Evolutionary conservation across 2,329 filamentous ascomycete species (phyloP).

Genomic region (Colletotrichum musicola): DNA sequence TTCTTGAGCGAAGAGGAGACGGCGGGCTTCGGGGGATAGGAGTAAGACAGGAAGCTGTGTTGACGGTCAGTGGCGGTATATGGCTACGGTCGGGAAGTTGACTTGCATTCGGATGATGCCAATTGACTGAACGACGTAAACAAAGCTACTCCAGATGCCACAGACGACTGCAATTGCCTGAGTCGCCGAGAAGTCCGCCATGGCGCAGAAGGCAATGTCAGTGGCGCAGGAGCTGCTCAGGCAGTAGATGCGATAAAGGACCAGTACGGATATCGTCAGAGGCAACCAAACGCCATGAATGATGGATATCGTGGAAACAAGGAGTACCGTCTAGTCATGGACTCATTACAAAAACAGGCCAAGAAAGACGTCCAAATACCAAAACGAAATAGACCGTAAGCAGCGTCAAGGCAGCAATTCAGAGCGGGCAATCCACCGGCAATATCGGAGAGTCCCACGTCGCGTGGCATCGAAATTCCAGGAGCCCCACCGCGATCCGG

Average conservation of each 20-base stretch:
- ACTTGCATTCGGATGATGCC: slow-evolving; percentile 69
- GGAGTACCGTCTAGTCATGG: background rate
- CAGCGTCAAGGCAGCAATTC: background rate
- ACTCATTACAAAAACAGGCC: background rate
- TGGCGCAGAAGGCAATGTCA: slow-evolving; percentile 7
- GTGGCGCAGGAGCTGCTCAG: background rate
- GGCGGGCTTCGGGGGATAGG: slow-evolving; percentile 60
- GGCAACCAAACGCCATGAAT: slow-evolving; percentile 11
- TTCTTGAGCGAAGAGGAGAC: slow-evolving; percentile 63
- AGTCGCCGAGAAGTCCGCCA: slow-evolving; percentile 42
- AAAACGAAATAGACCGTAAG: background rate
- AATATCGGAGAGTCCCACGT: slow-evolving; percentile 9
- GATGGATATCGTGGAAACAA: background rate
- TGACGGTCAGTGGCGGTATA: background rate
- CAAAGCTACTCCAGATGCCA: slow-evolving; percentile 64
- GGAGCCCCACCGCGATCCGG: slow-evolving; percentile 20
- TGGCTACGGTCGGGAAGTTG: background rate
- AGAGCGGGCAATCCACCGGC: slow-evolving; percentile 6
- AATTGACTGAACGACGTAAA: slow-evolving; percentile 67
- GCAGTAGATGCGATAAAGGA: slow-evolving; percentile 32
- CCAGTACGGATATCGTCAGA: slow-evolving; percentile 42
- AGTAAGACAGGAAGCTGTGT: slow-evolving; percentile 65
- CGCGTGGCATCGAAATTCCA: slow-evolving; percentile 22
- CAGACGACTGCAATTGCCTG: slow-evolving; percentile 60
- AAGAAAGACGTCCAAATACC: background rate